Conservation (phyloP, 2,329 filamentous ascomycete genomes). For the Xylaria arbuscula region DNA sequence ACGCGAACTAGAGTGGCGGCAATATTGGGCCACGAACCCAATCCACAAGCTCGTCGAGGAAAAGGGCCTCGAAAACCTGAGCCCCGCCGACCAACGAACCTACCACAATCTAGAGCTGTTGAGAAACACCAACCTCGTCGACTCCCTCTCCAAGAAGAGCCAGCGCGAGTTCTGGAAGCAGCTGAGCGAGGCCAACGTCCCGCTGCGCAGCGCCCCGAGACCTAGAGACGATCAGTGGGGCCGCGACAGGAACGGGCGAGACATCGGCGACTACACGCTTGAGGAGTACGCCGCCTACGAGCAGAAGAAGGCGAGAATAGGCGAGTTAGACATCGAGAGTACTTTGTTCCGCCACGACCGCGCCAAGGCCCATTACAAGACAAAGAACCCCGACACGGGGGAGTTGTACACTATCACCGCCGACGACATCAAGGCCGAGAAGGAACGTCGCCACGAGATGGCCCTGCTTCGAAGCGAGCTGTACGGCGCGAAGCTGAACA, state of each 20-base stretch:
- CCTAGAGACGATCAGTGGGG: slow-evolving; percentile 58
- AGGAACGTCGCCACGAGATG: slow-evolving; percentile 61
- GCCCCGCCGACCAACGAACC: slow-evolving; percentile 60
- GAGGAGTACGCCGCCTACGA: slow-evolving; percentile 59
- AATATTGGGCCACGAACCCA: slow-evolving; percentile 63
- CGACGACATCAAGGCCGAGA: slow-evolving; percentile 60
- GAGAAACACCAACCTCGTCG: slow-evolving; percentile 53
- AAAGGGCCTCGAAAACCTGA: slow-evolving; percentile 58
- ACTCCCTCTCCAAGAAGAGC: slow-evolving; percentile 49
- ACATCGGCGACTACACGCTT: slow-evolving; percentile 60
- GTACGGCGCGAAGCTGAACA: slow-evolving; percentile 55
- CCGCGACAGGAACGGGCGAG: slow-evolving; percentile 61
- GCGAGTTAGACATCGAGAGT: slow-evolving; percentile 58
- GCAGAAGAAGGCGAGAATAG: slow-evolving; percentile 57
- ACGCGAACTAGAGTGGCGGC: slow-evolving; percentile 59
- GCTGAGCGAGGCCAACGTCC: slow-evolving; percentile 63
- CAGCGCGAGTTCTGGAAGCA: slow-evolving; percentile 63
- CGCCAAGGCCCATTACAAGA: slow-evolving; percentile 30
- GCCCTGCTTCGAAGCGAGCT: slow-evolving; percentile 62
- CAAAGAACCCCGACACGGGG: slow-evolving; percentile 41
- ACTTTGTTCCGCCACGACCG: slow-evolving; percentile 57
- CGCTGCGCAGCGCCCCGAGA: slow-evolving; percentile 57
- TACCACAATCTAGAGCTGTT: slow-evolving; percentile 62
- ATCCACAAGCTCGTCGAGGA: slow-evolving; percentile 58
- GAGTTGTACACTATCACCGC: slow-evolving; percentile 41